phyloP scores from a whole-genome alignment of 2,329 filamentous ascomycete species.

The Cladosporium sp. region DNA sequence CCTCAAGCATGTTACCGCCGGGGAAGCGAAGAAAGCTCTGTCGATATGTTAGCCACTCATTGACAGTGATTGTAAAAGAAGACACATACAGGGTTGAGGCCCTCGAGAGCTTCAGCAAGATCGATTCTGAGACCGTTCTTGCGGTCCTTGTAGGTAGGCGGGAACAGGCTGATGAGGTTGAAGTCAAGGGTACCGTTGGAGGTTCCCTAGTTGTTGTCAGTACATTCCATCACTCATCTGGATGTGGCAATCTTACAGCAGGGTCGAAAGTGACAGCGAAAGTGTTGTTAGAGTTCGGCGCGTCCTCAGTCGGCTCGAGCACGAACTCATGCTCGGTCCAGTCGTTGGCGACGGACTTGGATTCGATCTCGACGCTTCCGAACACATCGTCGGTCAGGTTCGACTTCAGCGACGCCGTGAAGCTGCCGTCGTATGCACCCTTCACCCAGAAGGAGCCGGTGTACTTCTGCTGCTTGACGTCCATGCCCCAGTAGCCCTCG shows the following conservation, averaged over 20 bases:
- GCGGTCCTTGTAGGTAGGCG: slow-evolving; percentile 48
- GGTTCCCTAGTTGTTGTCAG: slow-evolving; percentile 20
- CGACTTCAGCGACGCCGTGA: slow-evolving; percentile 35
- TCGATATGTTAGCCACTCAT: neutral
- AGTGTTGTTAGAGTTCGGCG: slow-evolving; percentile 46
- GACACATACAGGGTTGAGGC: slow-evolving; percentile 37
- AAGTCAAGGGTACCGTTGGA: slow-evolving; percentile 42
- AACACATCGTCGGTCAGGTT: slow-evolving; percentile 39
- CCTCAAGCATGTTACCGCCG: slow-evolving; percentile 47
- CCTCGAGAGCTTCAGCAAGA: slow-evolving; percentile 41
- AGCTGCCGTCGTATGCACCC: slow-evolving; percentile 31
- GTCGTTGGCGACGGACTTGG: slow-evolving; percentile 19
- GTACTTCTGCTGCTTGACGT: slow-evolving; percentile 43
- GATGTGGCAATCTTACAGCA: slow-evolving; percentile 14
- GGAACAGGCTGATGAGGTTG: slow-evolving; percentile 48
- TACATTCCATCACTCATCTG: neutral
- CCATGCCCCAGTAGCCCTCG: slow-evolving; percentile 26
- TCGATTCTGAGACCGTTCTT: slow-evolving; percentile 47
- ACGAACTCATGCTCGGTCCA: slow-evolving; percentile 32
- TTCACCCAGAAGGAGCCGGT: slow-evolving; percentile 46
- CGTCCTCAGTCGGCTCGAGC: slow-evolving; percentile 39
- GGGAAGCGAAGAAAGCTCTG: slow-evolving; percentile 40
- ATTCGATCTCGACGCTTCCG: slow-evolving; percentile 29
- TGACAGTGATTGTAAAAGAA: too few relatives aligned
- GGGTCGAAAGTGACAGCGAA: slow-evolving; percentile 47